A percentile compares a stretch with the other conserved stretches of the same genome.
Conservation (phyloP, 2,329 filamentous ascomycete species). For the Alternaria triticimaculans region DNA sequence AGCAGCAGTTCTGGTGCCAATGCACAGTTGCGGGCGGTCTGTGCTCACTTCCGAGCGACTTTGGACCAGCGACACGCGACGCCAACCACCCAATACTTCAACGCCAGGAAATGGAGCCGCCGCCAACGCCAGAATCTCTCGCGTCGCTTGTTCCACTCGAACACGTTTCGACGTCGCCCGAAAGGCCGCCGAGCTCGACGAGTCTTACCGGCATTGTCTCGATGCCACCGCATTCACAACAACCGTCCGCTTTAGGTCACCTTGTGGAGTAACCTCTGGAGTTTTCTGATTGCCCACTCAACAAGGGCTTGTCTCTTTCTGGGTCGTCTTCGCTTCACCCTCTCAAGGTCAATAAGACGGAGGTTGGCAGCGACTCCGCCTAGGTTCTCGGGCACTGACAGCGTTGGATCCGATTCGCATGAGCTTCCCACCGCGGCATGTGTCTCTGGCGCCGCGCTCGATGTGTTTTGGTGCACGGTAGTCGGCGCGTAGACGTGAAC, state of each 20-base stretch:
- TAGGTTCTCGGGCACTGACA: background rate
- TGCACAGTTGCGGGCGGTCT: constrained; percentile 30
- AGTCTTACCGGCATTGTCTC: background rate
- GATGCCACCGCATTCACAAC: background rate
- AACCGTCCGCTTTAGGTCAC: background rate
- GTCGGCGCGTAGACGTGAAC: constrained; percentile 20
- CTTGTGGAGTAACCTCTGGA: constrained; percentile 6
- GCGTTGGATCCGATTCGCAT: background rate
- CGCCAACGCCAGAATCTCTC: constrained; percentile 8
- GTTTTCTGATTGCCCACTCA: constrained; percentile 14
- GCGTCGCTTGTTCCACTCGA: background rate
- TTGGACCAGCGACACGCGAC: constrained; percentile 2
- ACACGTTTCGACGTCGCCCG: background rate
- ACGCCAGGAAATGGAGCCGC: background rate
- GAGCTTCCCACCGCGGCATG: background rate
- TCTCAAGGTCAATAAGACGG: background rate
- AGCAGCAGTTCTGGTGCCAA: constrained; percentile 18
- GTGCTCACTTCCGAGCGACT: constrained; percentile 35
- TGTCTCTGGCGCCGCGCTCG: background rate
- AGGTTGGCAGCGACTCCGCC: background rate
- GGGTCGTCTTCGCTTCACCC: background rate
- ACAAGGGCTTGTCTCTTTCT: constrained; percentile 14
- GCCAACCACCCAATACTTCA: constrained; percentile 1
- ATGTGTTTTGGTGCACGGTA: background rate
- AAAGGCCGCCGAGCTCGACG: background rate